Base-by-base conservation (phyloP, 2,329 filamentous ascomycete species). In the Exophiala dermatitidis region DNA sequence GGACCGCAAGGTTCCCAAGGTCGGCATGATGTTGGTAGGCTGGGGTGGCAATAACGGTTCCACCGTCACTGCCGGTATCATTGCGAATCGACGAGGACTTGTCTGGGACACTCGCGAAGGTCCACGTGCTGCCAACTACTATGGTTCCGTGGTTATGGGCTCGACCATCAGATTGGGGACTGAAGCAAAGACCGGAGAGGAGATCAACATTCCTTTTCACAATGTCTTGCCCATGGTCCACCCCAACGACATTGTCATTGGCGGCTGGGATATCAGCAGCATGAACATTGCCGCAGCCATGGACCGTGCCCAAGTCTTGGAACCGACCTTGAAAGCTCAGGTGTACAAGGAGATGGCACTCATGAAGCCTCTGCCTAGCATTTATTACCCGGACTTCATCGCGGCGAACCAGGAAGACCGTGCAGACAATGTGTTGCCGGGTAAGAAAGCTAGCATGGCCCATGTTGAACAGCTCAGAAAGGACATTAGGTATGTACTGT, bases 371-470 rank as follows among this genome's bases (percentile, higher is more conserved):
- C 81, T 97, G 60, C 91, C 90, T 28, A 91, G 87, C 72, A 86
- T 97, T 74, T 98, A 98, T 81, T 98, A 98, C 72, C 93, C 93
- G 1, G 93, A 97, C 74, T 98, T 98, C 78, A 98, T 98, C 68
- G 93, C 93, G 62, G 88, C 93, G 69, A 98, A 98, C 77, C 93
- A 98, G 76, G 90, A 93, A 72, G 90, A 90, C 67, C 87, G 93
- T 66, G 93, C 91, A 61, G 90, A 98, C 75, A 97, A 98, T 66
- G 67, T 95, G 59, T 72, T 97, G 46, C 75, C 86, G 59, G 93
- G 93, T 48, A 80, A 77, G 72, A 94, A 93, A 76, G 90, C 90
- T 60, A 89, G 77, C 70, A 84, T 76, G 73, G 89, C 83, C 53
- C 93, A 98, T 68, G 88, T 98, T 45, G 90, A 97, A 76, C 81